Evolutionary conservation across 225 moss, liverwort and hornwort species (phyloP).

Genomic region (Neckera pumila): DNA sequence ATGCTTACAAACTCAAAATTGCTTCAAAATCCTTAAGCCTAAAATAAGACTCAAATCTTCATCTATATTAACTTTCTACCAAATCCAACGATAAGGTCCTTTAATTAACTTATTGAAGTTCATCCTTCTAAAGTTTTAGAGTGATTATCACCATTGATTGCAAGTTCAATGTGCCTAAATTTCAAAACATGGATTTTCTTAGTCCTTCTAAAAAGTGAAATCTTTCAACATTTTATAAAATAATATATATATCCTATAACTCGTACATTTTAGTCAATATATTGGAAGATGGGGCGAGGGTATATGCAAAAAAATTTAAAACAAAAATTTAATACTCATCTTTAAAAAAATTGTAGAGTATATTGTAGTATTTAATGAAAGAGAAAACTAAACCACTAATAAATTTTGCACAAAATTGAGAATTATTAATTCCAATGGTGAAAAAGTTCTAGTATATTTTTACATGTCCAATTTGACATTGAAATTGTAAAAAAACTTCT

Average conservation of each 20-base stretch:
- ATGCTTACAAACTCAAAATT: rapidly evolving
- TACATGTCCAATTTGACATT: neutral
- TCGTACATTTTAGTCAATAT: too few relatives aligned
- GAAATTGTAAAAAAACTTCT: neutral
- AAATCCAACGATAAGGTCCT: neutral
- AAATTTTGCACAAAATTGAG: neutral
- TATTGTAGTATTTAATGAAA: too few relatives aligned
- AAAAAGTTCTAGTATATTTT: neutral
- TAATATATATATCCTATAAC: too few relatives aligned
- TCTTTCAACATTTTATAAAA: neutral
- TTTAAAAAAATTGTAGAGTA: too few relatives aligned
- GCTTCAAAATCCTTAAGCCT: neutral
- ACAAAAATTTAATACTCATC: too few relatives aligned
- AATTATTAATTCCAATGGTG: neutral
- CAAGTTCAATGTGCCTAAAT: neutral
- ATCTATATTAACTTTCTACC: neutral
- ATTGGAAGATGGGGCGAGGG: too few relatives aligned
- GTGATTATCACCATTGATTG: neutral
- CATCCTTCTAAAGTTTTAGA: neutral
- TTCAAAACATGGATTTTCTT: neutral
- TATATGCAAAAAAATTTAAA: neutral
- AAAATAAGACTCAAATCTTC: neutral
- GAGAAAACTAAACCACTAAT: too few relatives aligned
- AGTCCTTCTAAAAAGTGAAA: rapidly evolving
- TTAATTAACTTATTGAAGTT: neutral